A percentile compares a stretch with the other conserved stretches of the same genome.
Evolutionary conservation across 441 rosid species (phyloP).

Genomic region (Gossypium lobatum): DNA sequence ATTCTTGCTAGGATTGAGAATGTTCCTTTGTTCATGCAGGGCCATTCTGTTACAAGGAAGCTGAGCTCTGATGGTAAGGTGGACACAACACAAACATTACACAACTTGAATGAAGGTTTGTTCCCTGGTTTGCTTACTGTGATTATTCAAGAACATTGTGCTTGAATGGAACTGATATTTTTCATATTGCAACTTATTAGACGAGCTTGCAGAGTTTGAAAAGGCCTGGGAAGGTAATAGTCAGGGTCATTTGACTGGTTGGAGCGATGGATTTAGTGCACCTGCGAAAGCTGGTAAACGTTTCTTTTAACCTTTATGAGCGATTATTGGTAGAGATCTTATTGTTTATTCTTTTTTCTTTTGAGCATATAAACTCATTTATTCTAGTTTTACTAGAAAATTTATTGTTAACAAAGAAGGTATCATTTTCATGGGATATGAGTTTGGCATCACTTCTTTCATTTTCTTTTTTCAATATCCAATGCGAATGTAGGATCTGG

Average conservation of each 20-base stretch:
- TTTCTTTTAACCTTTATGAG: not conserved
- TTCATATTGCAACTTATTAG: constrained; percentile 28
- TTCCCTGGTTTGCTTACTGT: constrained; percentile 8
- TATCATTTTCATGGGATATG: not conserved
- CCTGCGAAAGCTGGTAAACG: constrained; percentile 33
- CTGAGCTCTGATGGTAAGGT: constrained; percentile 68
- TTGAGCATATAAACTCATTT: not conserved
- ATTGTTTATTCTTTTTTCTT: not conserved
- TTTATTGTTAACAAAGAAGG: not conserved
- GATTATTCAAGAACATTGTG: constrained; percentile 10
- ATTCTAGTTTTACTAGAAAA: not conserved
- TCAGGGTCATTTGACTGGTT: constrained; percentile 25
- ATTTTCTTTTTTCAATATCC: not conserved
- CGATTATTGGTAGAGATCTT: not conserved
- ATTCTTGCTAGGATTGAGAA: constrained; percentile 5
- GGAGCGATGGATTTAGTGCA: constrained; percentile 24
- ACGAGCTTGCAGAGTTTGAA: constrained; percentile 61
- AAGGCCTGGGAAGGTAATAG: constrained; percentile 57
- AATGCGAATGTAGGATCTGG: constrained; percentile 29
- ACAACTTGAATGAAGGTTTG: constrained; percentile 75
- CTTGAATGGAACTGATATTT: not conserved
- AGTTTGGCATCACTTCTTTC: not conserved
- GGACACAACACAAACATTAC: constrained; percentile 67
- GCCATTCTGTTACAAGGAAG: constrained; percentile 73
- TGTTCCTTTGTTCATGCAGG: constrained; percentile 36